These are phyloP conservation scores for Sophora flavescens DNA, from an alignment of 306 rosid genomes.

Conservation along the genomic window DNA sequence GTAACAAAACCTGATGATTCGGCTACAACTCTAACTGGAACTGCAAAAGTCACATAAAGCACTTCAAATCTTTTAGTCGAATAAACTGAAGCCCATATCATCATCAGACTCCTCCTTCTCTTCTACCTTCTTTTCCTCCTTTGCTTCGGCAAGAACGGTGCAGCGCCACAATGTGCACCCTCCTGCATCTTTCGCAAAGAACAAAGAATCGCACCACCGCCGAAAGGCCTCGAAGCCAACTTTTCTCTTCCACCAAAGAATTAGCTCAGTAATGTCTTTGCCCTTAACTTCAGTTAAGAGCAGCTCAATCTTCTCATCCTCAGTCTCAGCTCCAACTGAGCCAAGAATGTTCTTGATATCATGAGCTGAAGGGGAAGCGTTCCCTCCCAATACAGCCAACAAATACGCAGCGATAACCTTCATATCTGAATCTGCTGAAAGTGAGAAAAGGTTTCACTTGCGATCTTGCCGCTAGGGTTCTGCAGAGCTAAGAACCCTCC, in stretches of 20 bases:
- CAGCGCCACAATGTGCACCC: slow-evolving; percentile 57
- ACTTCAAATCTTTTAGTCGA: too few relatives aligned
- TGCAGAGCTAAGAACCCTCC: too few relatives aligned
- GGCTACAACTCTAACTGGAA: too few relatives aligned
- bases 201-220: slow-evolving; percentile 73
- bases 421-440: slow-evolving; percentile 70
- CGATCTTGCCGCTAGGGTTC: too few relatives aligned
- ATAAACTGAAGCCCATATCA: too few relatives aligned
- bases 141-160: slow-evolving; percentile 66
- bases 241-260: slow-evolving; percentile 76
- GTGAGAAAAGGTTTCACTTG: too few relatives aligned
- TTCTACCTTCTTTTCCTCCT: slow-evolving; percentile 82
- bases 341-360: slow-evolving; percentile 65
- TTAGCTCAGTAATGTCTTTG: slow-evolving; percentile 67
- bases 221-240: slow-evolving; percentile 67
- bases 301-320: slow-evolving; percentile 55
- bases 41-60: too few relatives aligned
- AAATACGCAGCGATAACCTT: slow-evolving; percentile 76
- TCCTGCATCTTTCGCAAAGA: slow-evolving; percentile 53
- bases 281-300: slow-evolving; percentile 67
- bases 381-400: slow-evolving; percentile 86
- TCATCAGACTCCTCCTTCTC: slow-evolving; percentile 85
- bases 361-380: slow-evolving; percentile 55
- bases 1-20: too few relatives aligned
- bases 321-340: slow-evolving; percentile 75